phyloP scores from a whole-genome alignment of 768 basidiomycete species.

The Serpula lacrymans region DNA sequence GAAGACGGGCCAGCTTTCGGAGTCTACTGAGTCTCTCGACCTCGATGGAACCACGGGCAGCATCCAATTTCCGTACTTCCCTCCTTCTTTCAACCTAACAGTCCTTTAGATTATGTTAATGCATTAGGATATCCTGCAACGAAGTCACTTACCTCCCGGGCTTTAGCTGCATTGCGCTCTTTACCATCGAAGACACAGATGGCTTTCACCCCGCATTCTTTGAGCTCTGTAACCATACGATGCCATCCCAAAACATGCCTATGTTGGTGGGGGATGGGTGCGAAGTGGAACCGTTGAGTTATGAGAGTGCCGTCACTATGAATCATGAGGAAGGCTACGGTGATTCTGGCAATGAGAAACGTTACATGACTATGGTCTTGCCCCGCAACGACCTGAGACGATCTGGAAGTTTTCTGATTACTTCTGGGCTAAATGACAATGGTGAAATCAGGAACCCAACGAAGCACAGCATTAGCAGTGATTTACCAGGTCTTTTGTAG shows the following conservation, averaged over 20 bases:
- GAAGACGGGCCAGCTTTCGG: slow-evolving; percentile 35
- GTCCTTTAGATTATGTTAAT: slow-evolving; percentile 1
- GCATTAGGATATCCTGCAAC: background rate
- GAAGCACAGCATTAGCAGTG: background rate
- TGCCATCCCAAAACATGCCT: slow-evolving; percentile 83
- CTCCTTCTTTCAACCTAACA: slow-evolving; percentile 54
- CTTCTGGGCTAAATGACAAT: slow-evolving; percentile 48
- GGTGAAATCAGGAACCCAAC: background rate
- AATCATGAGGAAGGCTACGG: slow-evolving; percentile 7
- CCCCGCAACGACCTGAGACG: slow-evolving; percentile 60
- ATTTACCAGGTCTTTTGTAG: slow-evolving; percentile 63
- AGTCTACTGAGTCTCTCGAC: slow-evolving; percentile 54
- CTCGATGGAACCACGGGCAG: slow-evolving; percentile 57
- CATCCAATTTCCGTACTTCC: slow-evolving; percentile 43
- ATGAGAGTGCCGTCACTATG: slow-evolving; percentile 81
- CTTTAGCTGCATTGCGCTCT: slow-evolving; percentile 63
- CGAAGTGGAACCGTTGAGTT: slow-evolving; percentile 79
- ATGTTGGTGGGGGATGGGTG: slow-evolving; percentile 56
- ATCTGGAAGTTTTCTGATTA: slow-evolving; percentile 59
- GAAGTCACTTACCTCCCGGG: slow-evolving; percentile 52
- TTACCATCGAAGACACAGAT: slow-evolving; percentile 83
- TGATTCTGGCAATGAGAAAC: background rate
- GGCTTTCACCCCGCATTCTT: slow-evolving; percentile 49
- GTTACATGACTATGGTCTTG: slow-evolving; percentile 74
- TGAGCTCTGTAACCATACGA: slow-evolving; percentile 59